Conservation (phyloP, 163 green algal genomes). For the Scenedesmus sp. region DNA sequence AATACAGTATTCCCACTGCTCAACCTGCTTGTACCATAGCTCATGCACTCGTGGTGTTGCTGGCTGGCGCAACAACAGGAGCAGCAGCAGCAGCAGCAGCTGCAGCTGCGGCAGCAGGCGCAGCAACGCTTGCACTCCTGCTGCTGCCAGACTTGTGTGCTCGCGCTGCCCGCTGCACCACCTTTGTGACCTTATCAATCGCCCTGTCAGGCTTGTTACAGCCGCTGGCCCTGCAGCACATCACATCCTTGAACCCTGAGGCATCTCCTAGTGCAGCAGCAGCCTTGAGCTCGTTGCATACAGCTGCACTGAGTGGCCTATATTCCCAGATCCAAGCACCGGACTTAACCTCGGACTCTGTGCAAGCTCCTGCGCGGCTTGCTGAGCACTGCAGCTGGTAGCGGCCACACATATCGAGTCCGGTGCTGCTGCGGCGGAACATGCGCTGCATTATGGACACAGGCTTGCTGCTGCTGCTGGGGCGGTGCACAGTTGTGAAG, state of each 20-base stretch:
- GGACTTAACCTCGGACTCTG: neutral
- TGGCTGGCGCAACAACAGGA: neutral
- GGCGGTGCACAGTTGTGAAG: neutral
- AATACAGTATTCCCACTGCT: neutral
- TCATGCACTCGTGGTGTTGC: neutral
- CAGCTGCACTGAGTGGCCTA: neutral
- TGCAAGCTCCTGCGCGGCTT: neutral
- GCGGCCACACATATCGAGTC: neutral
- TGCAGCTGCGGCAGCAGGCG: neutral
- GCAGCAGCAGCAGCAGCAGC: neutral
- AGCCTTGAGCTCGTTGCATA: neutral
- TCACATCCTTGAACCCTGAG: neutral
- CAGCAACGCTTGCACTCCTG: neutral
- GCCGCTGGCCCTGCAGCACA: neutral
- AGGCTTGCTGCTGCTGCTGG: neutral
- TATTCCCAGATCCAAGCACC: neutral
- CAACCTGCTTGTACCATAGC: neutral
- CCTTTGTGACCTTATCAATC: neutral
- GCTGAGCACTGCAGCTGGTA: neutral
- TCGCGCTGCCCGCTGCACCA: neutral
- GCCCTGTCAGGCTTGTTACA: constrained; percentile 1
- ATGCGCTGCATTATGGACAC: neutral
- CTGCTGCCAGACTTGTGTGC: neutral
- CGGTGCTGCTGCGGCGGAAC: neutral
- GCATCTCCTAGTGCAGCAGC: neutral